A percentile compares a stretch with the other conserved stretches of the same genome.
Conservation (phyloP, 2,329 filamentous ascomycete species). For the Lasiodiplodia sp. region DNA sequence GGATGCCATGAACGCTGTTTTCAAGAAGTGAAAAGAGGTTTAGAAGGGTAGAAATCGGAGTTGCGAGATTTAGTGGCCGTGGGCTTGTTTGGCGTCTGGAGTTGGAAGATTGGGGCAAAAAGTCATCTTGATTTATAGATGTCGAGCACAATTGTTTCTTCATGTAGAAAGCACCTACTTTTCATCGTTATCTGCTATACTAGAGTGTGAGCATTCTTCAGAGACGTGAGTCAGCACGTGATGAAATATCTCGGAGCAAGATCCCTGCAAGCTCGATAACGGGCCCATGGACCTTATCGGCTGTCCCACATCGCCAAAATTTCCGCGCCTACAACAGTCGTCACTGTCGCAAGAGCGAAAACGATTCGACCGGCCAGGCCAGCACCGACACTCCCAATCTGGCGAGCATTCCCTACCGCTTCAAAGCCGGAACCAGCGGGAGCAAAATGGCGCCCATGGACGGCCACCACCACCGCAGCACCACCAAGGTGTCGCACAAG, state of each 20-base stretch:
- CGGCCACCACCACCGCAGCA: conserved; percentile 84
- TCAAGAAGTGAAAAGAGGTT: conserved; percentile 39
- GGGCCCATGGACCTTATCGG: conserved; percentile 13
- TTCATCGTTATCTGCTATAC: not conserved
- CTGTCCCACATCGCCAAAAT: conserved; percentile 29
- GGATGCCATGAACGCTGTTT: conserved; percentile 67
- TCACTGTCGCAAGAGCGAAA: conserved; percentile 3
- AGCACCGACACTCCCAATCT: conserved; percentile 18
- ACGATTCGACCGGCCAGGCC: not conserved
- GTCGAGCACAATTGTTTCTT: not conserved
- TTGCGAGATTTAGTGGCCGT: not conserved
- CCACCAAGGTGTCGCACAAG: conserved; percentile 89
- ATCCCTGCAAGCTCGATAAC: conserved; percentile 26
- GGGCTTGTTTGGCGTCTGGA: conserved; percentile 7
- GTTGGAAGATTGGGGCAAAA: not conserved
- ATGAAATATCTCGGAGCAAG: not conserved
- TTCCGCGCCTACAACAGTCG: conserved; percentile 14
- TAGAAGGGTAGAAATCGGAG: conserved; percentile 30
- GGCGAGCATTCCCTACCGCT: conserved; percentile 70
- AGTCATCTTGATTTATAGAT: not conserved
- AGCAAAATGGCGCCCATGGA: conserved; percentile 75
- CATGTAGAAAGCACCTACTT: not conserved
- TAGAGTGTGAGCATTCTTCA: not conserved
- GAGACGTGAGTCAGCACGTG: not conserved
- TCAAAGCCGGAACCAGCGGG: conserved; percentile 76